Base-by-base conservation (phyloP, 2,329 filamentous ascomycete genomes). In the Ceratocystis cubensis region DNA sequence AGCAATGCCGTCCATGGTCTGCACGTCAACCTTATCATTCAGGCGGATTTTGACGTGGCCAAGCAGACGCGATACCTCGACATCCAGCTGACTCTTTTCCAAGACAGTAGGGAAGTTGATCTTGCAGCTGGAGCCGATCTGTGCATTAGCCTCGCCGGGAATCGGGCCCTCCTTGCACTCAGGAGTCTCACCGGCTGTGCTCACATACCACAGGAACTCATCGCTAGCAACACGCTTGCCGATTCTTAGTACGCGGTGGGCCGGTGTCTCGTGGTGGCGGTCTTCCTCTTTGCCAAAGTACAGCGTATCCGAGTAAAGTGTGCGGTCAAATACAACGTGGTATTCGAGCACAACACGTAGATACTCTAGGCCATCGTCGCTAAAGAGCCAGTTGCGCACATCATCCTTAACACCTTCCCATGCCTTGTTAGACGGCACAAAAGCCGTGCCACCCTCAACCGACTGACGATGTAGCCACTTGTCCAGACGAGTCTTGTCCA, bases 331-430 rank as follows among this genome's bases (percentile, higher is more conserved):
- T 1, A 88, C 87, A 62, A 92, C 81, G 72, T 93, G 88, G 73
- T 95, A 95, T 77, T 89, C 80, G 17, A 95, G 79, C 59, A 96
- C 78, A 0, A 89, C 89, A 70, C 83, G 84, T 20, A 96, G 82
- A 73, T 90, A 96, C 74, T 86, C 86, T 69, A 82, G 78, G 1
- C 92, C 92, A 64, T 80, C 82, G 33, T 83, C 79, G 67, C 87
- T 89, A 81, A 96, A 96, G 3, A 96, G 80, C 80, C 96, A 96
- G 25, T 86, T 88, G 73, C 93, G 95, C 71, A 87, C 83, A 66
- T 75, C 79, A 0, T 83, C 81, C 0, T 91, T 90, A 0, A 96
- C 85, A 70, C 83, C 83, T 71, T 81, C 73, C 78, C 93, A 96
- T n/a, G 91, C 92, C 3, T 76, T 77, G 80, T 96, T 96, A 59